Evolutionary conservation across 805 yeast species (phyloP), one percentile per base, ranked within the genome.

Genomic region (Isabelozyma heimii): DNA sequence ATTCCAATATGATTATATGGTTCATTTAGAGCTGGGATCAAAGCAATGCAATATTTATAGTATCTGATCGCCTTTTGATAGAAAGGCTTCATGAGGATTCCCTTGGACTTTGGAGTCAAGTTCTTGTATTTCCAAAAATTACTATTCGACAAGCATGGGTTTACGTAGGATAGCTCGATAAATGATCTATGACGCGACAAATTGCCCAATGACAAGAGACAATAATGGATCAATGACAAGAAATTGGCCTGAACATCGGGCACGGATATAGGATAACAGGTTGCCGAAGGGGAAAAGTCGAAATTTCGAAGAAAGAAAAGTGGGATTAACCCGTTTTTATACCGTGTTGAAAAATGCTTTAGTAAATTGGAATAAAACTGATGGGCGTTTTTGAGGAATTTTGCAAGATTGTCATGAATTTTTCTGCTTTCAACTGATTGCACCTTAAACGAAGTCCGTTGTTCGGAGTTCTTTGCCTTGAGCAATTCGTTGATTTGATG

Each of bases 11-110:
- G 84, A 54, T 81, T 81, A 55, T 80, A 80, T 27, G 82, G 85
- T 56, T 85, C 91, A 46, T 87, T 87, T 48, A 84, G 72, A 0
- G 89, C 80, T 1, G 92, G 91, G 26, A 85, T 62, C 15, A 86
- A 65, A 26, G 80, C 58, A 30, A 82, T 76, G 15, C 89, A 83
- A 42, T 73, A 62, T 44, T 78, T 73, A 56, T 83, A 82, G 52
- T 59, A 66, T 30, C 54, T 56, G 28, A 70, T 50, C 2, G 76
- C 56, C 43, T 55, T 60, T 3, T 53, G 47, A 47, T 61, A 72
- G 28, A 37, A 47, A 7, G 66, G 66, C 30, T 54, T 52, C 48
- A 62, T 54, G 47, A 72, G 68, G 42, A 72, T 71, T 17, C 54
- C 61, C 30, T 49, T 51, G 13, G 41, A 47, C 2, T 54, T 40